A percentile compares a stretch with the other conserved stretches of the same genome.
Conservation (phyloP, 768 basidiomycete genomes). For the Lyophyllum atratum region DNA sequence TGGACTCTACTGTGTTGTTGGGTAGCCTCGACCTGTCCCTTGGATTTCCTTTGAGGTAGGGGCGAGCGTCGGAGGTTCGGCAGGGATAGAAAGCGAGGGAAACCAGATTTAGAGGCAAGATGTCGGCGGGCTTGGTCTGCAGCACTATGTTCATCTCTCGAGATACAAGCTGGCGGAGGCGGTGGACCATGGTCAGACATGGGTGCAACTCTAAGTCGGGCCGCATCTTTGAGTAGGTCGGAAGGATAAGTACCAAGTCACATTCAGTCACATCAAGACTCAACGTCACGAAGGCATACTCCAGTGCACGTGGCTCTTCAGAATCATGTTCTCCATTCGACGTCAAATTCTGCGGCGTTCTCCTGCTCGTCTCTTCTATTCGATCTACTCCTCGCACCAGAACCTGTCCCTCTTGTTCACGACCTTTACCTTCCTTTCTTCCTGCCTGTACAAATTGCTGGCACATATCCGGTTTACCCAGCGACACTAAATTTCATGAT, state of each 20-base stretch:
- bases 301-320: background rate
- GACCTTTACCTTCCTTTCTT: conserved; percentile 58
- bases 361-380: conserved; percentile 9
- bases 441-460: conserved; percentile 80
- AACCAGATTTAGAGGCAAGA: conserved; percentile 36
- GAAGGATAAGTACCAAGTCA: background rate
- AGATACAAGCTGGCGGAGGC: conserved; percentile 40
- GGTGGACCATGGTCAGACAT: conserved; percentile 19
- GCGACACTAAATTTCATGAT: conserved; percentile 61
- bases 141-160: conserved; percentile 41
- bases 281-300: background rate
- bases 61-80: conserved; percentile 25
- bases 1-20: background rate
- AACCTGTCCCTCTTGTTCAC: conserved; percentile 66
- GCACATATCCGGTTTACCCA: conserved; percentile 60
- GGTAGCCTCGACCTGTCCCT: background rate
- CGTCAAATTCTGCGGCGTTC: conserved; percentile 10
- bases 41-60: conserved; percentile 10
- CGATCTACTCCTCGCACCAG: conserved; percentile 6
- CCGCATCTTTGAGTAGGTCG: too few relatives aligned
- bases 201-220: too few relatives aligned
- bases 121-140: conserved; percentile 50
- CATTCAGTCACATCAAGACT: background rate
- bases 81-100: conserved; percentile 34
- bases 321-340: conserved; percentile 10